phyloP scores from a whole-genome alignment of 345 rosid genomes.

The Brassica cretica region DNA sequence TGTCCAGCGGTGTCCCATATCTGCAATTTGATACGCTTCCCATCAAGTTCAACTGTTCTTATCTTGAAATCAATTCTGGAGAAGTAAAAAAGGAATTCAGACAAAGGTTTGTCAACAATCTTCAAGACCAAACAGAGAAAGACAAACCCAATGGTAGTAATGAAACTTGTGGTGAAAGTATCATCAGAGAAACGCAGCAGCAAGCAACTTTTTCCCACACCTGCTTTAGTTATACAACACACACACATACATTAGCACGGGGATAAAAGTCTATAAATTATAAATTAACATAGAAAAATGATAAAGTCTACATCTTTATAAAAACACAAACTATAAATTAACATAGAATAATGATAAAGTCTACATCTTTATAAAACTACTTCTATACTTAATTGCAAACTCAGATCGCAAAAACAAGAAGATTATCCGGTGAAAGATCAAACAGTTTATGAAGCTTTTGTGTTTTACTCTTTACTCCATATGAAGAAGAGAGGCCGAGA shows the following conservation, averaged over 20 bases:
- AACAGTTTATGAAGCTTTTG: background rate
- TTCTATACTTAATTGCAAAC: conserved; percentile 29
- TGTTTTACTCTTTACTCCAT: background rate
- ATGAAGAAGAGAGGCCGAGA: background rate
- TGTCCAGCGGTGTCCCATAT: conserved; percentile 70
- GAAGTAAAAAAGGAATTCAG: background rate
- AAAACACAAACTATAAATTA: background rate
- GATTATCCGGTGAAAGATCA: background rate
- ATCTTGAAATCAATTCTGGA: conserved; percentile 60
- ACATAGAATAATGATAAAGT: background rate
- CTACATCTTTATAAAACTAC: too few species aligned
- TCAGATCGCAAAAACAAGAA: conserved; percentile 11
- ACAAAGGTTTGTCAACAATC: conserved; percentile 8
- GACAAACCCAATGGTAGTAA: conserved; percentile 81
- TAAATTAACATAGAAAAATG: background rate
- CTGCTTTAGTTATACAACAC: conserved; percentile 42
- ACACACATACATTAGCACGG: background rate
- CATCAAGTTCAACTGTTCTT: conserved; percentile 60
- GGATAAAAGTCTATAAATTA: background rate
- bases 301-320: background rate
- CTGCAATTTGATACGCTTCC: conserved; percentile 62
- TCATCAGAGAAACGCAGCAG: conserved; percentile 89
- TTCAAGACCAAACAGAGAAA: background rate
- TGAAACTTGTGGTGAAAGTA: conserved; percentile 87
- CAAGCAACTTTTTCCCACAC: conserved; percentile 93